Conservation (phyloP, 345 rosid species). For the Eucalyptus cloeziana region DNA sequence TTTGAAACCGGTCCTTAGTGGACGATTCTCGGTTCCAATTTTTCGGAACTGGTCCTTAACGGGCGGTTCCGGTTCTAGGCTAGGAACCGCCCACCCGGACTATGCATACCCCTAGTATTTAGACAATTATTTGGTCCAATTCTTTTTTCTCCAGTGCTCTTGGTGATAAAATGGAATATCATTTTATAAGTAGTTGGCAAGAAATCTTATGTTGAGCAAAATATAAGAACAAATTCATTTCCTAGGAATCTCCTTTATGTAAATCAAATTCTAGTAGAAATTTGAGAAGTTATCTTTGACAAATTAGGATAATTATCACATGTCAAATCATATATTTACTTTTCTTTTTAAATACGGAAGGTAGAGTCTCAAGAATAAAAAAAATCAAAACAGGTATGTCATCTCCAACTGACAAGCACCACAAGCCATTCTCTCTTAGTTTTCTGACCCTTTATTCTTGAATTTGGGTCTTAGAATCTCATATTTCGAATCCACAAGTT, state of each 20-base stretch:
- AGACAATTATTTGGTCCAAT: background rate
- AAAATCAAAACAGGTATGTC: no score
- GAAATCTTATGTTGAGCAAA: background rate
- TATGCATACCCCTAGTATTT: background rate
- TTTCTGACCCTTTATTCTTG: no score
- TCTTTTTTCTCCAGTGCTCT: background rate
- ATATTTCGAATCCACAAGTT: accelerated
- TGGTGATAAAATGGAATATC: background rate
- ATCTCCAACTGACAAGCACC: no score
- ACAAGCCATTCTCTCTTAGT: no score
- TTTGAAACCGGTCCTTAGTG: no score
- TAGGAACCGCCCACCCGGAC: no score
- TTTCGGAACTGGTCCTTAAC: no score
- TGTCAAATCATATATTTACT: background rate
- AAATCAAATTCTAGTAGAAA: background rate
- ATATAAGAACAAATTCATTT: background rate
- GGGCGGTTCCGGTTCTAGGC: no score
- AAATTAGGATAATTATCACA: background rate
- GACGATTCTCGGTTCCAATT: no score
- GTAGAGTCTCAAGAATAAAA: no score
- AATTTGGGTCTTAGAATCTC: no score
- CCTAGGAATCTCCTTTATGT: no score
- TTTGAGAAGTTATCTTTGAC: background rate
- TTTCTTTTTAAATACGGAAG: background rate
- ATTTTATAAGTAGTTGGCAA: background rate